Conservation (phyloP, 1,284 basidiomycete genomes). For the Trametes hirsuta region DNA sequence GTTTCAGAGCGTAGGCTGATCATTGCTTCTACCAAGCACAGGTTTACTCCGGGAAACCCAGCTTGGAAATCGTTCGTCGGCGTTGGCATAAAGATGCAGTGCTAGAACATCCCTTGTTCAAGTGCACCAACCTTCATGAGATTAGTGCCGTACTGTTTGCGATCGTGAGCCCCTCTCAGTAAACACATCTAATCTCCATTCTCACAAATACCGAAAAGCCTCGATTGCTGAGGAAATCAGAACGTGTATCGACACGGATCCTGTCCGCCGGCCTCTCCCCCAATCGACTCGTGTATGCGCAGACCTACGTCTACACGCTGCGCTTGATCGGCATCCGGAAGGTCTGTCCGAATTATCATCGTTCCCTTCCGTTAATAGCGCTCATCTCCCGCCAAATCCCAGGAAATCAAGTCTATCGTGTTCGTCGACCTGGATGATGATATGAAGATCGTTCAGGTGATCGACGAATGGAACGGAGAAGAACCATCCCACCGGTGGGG, state of each 20-base stretch:
- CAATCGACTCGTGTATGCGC: conserved; percentile 60
- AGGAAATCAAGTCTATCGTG: conserved; percentile 60
- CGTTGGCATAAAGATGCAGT: conserved; percentile 61
- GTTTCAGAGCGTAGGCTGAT: not conserved
- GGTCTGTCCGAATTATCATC: conserved; percentile 33
- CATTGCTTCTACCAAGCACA: conserved; percentile 15
- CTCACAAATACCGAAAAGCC: conserved; percentile 41
- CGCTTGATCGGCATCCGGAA: conserved; percentile 56
- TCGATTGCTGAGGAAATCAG: conserved; percentile 55
- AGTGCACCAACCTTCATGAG: conserved; percentile 54
- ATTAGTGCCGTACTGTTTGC: conserved; percentile 56
- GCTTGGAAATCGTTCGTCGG: conserved; percentile 56
- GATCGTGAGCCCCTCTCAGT: conserved; percentile 44
- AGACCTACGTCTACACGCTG: conserved; percentile 64
- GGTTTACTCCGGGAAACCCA: conserved; percentile 62
- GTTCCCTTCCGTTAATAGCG: not conserved
- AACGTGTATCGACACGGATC: conserved; percentile 54
- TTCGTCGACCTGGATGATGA: conserved; percentile 65
- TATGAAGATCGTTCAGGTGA: conserved; percentile 59
- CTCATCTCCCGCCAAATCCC: not conserved
- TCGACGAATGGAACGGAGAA: conserved; percentile 67
- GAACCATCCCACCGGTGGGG: conserved; percentile 53
- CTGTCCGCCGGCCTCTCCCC: conserved; percentile 59
- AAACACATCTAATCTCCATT: too few relatives aligned
- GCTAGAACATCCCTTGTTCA: conserved; percentile 63